Conservation (phyloP, 345 rosid species). For the Gynandropsis gynandra region DNA sequence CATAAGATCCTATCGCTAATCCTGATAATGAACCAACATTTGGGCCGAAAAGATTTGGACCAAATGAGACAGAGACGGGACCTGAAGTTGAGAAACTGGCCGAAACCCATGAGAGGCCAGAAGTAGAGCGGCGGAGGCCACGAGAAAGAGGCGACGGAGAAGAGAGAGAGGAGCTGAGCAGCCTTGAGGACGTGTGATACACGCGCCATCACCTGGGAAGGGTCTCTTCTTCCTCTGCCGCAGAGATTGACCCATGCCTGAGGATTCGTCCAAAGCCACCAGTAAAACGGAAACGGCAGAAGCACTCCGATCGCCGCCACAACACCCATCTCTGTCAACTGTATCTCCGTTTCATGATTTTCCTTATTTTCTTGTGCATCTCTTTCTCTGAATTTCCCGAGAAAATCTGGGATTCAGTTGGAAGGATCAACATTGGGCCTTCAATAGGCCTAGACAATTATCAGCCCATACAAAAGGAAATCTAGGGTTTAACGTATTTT, state of each 20-base stretch:
- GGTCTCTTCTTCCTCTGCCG: constrained; percentile 57
- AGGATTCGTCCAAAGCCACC: constrained; percentile 69
- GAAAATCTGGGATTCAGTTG: constrained; percentile 7
- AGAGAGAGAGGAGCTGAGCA: constrained; percentile 62
- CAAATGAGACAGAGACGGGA: background rate
- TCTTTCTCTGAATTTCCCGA: constrained; percentile 2
- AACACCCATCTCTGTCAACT: constrained; percentile 42
- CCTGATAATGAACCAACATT: no score
- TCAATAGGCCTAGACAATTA: constrained; percentile 7
- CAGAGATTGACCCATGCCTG: constrained; percentile 76
- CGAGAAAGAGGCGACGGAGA: constrained; percentile 57
- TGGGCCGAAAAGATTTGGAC: no score
- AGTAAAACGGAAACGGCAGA: constrained; percentile 74
- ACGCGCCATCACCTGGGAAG: constrained; percentile 65
- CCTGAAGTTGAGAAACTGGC: constrained; percentile 97
- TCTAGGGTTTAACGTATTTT: no score
- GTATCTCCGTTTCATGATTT: background rate
- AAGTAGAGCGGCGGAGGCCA: constrained; percentile 86
- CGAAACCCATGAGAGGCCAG: constrained; percentile 81
- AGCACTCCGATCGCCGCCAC: constrained; percentile 58
- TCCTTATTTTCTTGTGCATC: background rate
- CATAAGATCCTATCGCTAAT: no score
- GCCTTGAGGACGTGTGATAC: constrained; percentile 69
- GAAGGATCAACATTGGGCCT: constrained; percentile 11
- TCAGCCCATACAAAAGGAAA: no score